Base-by-base conservation (phyloP, 345 rosid species). In the Salix caprea region DNA sequence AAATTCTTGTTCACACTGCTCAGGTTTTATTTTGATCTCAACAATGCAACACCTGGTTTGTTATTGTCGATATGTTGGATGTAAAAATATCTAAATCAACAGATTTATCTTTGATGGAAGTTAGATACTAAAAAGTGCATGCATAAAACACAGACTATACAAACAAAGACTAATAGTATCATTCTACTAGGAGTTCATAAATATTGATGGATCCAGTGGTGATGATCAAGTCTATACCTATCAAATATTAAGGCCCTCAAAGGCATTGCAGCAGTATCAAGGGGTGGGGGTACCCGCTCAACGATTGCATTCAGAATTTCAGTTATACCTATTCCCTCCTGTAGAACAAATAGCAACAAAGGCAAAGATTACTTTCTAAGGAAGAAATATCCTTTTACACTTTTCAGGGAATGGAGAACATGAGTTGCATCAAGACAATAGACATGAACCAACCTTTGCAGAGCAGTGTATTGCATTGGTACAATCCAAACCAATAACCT, bases 401-500 rank as follows among this genome's bases (percentile, higher is more conserved):
- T 1, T 4, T 28, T 56, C 37, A 46, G 30, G 16, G 39, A 61
- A 58, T 23, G 48, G 11, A n/a, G 26, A 12, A 44, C 42, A 70
- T 42, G 39, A 58, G 69, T 8, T 48, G 13, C 34, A 69, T 24
- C 24, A 66, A 73, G 52, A 73, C 28, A 75, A 70, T 28, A 69
- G 48, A 65, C 68, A 21, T 34, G 65, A 74, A 75, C 90, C 75
- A 82, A 95, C 99, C 99, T 96, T 96, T 78, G 99, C 99, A 13
- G 99, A 96, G 89, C 99, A 96, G 77, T 84, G 83, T 82, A 96
- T 91, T 76, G 98, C 98, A 76, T 87, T 83, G 84, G 91, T 93
- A 83, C 99, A 96, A 79, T 96, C 99, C 81, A 96, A 88, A 75
- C 99, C 99, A 69, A 95, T 80, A 85, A 95, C 92, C 99, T 94